Percentiles rank a stretch among this genome's conserved stretches.
Evolutionary conservation across 176 grass and related monocot species (phyloP).

Genomic region (Coix lacrymajobi): DNA sequence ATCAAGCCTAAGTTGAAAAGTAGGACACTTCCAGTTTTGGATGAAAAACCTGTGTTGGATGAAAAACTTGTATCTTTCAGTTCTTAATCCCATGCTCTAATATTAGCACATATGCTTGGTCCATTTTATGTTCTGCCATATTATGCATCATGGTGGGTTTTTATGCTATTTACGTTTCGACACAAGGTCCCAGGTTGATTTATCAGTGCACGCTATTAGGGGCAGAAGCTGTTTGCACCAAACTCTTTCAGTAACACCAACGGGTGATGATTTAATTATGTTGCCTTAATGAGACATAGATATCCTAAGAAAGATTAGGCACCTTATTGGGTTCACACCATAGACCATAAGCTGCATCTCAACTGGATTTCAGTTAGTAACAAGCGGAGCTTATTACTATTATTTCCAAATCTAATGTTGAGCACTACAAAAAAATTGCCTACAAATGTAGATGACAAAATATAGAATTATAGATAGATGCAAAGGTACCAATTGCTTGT

Average conservation of each 20-base stretch:
- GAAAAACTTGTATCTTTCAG: background rate
- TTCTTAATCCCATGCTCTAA: background rate
- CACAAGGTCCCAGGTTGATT: background rate
- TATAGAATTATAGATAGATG: background rate
- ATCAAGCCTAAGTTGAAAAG: background rate
- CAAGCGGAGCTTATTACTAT: background rate
- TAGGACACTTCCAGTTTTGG: background rate
- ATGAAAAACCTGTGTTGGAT: background rate
- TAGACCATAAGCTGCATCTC: background rate
- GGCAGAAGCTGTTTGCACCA: background rate
- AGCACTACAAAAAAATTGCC: background rate
- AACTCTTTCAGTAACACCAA: background rate
- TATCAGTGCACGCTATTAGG: background rate
- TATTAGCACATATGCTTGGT: background rate
- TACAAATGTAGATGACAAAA: background rate
- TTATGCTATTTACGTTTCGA: background rate
- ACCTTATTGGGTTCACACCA: background rate
- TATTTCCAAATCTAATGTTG: slow-evolving; percentile 3
- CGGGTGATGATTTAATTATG: background rate
- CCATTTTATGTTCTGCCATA: background rate
- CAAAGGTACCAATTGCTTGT: slow-evolving; percentile 55
- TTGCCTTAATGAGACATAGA: background rate
- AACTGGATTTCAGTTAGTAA: background rate
- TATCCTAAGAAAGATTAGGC: background rate
- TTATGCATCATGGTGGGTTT: background rate